Evolutionary conservation across 805 yeast genomes (phyloP).

Genomic region (Saccharomycopsis fibuligera): DNA sequence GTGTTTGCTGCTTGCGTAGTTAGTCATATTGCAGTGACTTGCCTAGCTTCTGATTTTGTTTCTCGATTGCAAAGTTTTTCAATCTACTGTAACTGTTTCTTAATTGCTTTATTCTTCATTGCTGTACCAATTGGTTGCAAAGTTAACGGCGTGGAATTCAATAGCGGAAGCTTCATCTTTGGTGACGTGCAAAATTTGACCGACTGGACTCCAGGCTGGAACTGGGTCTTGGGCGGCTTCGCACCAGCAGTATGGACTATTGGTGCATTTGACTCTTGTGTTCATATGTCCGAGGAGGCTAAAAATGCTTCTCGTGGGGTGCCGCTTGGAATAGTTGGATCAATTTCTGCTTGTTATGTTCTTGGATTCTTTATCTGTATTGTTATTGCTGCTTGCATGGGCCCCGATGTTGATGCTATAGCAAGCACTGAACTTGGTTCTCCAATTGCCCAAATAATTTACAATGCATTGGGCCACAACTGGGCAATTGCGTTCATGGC

Average conservation of each 20-base stretch:
- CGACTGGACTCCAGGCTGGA: conserved; percentile 57
- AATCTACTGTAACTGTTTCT: conserved; percentile 44
- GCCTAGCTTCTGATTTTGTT: conserved; percentile 48
- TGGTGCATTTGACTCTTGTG: conserved; percentile 66
- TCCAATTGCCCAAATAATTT: conserved; percentile 60
- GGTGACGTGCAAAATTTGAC: conserved; percentile 44
- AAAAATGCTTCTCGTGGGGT: conserved; percentile 54
- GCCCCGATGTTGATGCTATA: conserved; percentile 37
- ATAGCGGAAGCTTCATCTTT: conserved; percentile 48
- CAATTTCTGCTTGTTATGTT: conserved; percentile 50
- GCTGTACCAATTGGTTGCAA: conserved; percentile 59
- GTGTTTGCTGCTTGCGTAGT: conserved; percentile 57
- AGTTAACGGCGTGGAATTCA: conserved; percentile 33
- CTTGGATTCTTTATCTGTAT: conserved; percentile 54
- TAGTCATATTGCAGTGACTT: conserved; percentile 46
- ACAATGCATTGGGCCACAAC: conserved; percentile 53
- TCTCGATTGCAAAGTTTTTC: conserved; percentile 57
- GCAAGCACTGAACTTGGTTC: conserved; percentile 44
- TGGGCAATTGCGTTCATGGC: conserved; percentile 64
- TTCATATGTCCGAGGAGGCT: conserved; percentile 71
- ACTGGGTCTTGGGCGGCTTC: conserved; percentile 39
- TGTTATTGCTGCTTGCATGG: conserved; percentile 49
- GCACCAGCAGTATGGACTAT: conserved; percentile 73
- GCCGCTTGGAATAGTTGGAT: conserved; percentile 57
- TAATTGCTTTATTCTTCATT: conserved; percentile 50